Percentiles rank a stretch among this genome's conserved stretches.
Conservation (phyloP, 805 yeast species). For the Blastobotrys mokoenaii region DNA sequence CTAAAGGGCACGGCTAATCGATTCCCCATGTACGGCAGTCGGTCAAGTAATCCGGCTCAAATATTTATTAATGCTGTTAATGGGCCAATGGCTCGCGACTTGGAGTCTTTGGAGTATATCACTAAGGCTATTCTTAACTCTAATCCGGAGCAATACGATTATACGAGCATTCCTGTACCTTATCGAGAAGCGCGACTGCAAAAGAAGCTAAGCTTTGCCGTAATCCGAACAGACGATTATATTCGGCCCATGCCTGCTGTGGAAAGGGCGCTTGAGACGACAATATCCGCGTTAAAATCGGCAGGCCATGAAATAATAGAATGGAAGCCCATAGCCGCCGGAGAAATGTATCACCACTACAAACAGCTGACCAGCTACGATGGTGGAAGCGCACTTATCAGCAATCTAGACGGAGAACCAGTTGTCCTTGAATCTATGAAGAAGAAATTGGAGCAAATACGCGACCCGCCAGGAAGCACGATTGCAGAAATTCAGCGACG, state of each 20-base stretch:
- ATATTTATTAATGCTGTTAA: constrained; percentile 34
- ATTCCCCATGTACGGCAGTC: constrained; percentile 31
- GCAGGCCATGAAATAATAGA: constrained; percentile 21
- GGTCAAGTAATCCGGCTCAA: constrained; percentile 31
- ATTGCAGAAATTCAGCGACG: not conserved
- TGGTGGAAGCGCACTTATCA: constrained; percentile 29
- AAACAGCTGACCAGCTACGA: constrained; percentile 31
- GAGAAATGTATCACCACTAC: not conserved
- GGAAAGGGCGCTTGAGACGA: constrained; percentile 34
- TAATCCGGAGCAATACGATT: constrained; percentile 43
- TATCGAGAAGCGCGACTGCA: constrained; percentile 33
- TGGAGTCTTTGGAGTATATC: constrained; percentile 34
- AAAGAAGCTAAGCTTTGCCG: constrained; percentile 19
- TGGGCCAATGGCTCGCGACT: constrained; percentile 39
- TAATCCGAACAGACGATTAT: constrained; percentile 33
- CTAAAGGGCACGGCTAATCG: constrained; percentile 37
- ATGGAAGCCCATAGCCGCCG: constrained; percentile 10
- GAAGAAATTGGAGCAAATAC: not conserved
- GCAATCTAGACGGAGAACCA: constrained; percentile 27
- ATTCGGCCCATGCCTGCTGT: constrained; percentile 45
- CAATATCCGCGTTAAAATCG: constrained; percentile 19
- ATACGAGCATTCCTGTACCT: constrained; percentile 42
- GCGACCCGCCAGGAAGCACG: not conserved
- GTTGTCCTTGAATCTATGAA: constrained; percentile 21
- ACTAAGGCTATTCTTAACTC: constrained; percentile 32